Evolutionary conservation across 768 basidiomycete genomes (phyloP).

Genomic region (Kwoniella sp.): DNA sequence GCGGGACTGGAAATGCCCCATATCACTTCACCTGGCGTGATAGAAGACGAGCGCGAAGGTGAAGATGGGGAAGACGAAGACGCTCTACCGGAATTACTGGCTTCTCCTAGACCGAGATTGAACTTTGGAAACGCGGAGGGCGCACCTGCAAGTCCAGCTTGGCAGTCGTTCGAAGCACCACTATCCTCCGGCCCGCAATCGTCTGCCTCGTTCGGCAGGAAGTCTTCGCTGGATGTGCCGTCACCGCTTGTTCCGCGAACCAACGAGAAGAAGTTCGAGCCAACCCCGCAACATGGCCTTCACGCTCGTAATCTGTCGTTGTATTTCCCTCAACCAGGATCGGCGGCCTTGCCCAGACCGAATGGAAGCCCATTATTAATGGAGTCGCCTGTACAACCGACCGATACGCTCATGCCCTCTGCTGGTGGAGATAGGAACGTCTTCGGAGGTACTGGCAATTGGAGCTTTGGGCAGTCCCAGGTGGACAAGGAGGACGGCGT

Average conservation of each 20-base stretch:
- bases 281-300: slow-evolving; percentile 57
- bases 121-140: slow-evolving; percentile 14
- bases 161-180: slow-evolving; percentile 27
- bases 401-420: slow-evolving; percentile 27
- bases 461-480: slow-evolving; percentile 41
- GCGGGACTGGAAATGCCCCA: slow-evolving; percentile 17
- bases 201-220: slow-evolving; percentile 21
- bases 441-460: slow-evolving; percentile 64
- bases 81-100: slow-evolving; percentile 22
- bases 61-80: slow-evolving; percentile 23
- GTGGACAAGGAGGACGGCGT: slow-evolving; percentile 14
- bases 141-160: slow-evolving; percentile 31
- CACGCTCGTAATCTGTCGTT: slow-evolving; percentile 90
- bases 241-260: slow-evolving; percentile 19
- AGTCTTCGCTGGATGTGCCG: slow-evolving; percentile 18
- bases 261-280: slow-evolving; percentile 28
- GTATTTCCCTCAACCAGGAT: slow-evolving; percentile 84
- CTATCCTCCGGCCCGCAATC: slow-evolving; percentile 18
- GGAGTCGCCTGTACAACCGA: slow-evolving; percentile 58
- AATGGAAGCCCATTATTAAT: slow-evolving; percentile 60
- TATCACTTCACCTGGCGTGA: slow-evolving; percentile 9
- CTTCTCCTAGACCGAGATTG: slow-evolving; percentile 19
- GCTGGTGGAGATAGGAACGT: slow-evolving; percentile 66
- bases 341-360: slow-evolving; percentile 61
- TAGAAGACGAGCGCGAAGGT: slow-evolving; percentile 7